phyloP scores from a whole-genome alignment of 2,329 filamentous ascomycete species.

The Beauveria caledonica region DNA sequence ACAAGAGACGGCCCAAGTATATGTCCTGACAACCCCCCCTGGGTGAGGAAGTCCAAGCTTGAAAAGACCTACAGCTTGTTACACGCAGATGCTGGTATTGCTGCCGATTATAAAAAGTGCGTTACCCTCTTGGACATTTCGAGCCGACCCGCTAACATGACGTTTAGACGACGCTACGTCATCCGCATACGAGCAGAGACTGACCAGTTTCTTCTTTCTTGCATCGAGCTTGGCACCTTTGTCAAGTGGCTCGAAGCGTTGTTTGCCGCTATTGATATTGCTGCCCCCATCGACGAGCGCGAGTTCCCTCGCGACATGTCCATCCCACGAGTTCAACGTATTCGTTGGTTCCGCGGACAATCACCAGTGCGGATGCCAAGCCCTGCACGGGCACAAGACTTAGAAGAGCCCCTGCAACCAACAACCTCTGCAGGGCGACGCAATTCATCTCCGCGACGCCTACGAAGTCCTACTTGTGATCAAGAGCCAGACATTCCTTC shows the following conservation, averaged over 20 bases:
- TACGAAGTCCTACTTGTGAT: not conserved
- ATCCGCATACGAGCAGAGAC: slow-evolving; percentile 65
- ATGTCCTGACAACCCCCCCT: slow-evolving; percentile 42
- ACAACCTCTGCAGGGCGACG: not conserved
- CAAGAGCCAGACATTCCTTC: not conserved
- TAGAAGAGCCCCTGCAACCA: slow-evolving; percentile 9
- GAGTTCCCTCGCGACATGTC: slow-evolving; percentile 55
- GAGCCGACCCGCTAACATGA: not conserved
- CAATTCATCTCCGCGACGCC: slow-evolving; percentile 1
- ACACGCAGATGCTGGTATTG: slow-evolving; percentile 67
- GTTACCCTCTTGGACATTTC: slow-evolving; percentile 20
- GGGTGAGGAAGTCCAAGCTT: slow-evolving; percentile 45
- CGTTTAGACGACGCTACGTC: slow-evolving; percentile 49
- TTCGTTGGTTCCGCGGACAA: slow-evolving; percentile 40
- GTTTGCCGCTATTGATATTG: slow-evolving; percentile 66
- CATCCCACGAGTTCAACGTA: slow-evolving; percentile 47
- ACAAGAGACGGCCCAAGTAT: slow-evolving; percentile 39
- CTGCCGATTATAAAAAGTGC: slow-evolving; percentile 63
- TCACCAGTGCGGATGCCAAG: slow-evolving; percentile 20
- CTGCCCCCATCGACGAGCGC: slow-evolving; percentile 62
- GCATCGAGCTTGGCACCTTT: slow-evolving; percentile 55
- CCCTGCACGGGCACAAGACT: slow-evolving; percentile 12
- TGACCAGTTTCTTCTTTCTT: slow-evolving; percentile 65
- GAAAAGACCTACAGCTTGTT: slow-evolving; percentile 63
- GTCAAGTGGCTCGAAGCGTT: slow-evolving; percentile 60